phyloP scores from a whole-genome alignment of 228 moss, liverwort and hornwort species.

The Sphagnum fallax region DNA sequence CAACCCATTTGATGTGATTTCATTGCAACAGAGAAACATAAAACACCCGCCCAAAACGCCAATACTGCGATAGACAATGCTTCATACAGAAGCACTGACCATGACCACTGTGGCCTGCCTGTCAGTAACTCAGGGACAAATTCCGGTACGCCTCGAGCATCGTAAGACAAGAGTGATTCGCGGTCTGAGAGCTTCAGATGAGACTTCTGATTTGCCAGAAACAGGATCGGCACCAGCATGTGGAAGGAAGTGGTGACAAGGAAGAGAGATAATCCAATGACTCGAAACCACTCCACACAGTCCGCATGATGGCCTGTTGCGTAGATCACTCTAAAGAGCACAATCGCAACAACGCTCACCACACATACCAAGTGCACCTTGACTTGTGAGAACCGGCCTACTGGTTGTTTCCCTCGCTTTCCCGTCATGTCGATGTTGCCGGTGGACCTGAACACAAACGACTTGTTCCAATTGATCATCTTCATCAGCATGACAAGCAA shows the following conservation, averaged over 20 bases:
- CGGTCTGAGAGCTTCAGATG: conserved; percentile 11
- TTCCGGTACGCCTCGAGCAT: conserved; percentile 13
- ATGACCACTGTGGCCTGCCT: conserved; percentile 12
- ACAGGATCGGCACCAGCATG: conserved; percentile 32
- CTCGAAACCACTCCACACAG: conserved; percentile 16
- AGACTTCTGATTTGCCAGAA: conserved; percentile 12
- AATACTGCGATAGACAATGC: conserved; percentile 1
- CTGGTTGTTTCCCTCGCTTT: conserved; percentile 1
- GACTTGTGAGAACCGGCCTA: conserved; percentile 17
- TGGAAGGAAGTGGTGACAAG: conserved; percentile 23
- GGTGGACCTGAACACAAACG: conserved; percentile 34
- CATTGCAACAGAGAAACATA: neutral
- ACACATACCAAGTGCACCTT: conserved; percentile 18
- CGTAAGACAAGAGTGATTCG: conserved; percentile 18
- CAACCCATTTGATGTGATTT: neutral
- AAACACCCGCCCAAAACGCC: conserved; percentile 17
- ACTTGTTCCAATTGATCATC: conserved; percentile 12
- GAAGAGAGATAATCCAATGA: conserved; percentile 22
- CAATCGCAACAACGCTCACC: conserved; percentile 3
- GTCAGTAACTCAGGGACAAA: conserved; percentile 7
- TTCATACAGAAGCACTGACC: conserved; percentile 24
- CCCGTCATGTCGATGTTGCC: conserved; percentile 23
- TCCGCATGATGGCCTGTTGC: conserved; percentile 5
- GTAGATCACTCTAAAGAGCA: conserved; percentile 1
- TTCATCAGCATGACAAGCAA: conserved; percentile 27